Percentiles rank a stretch among this genome's conserved stretches.
phyloP scores from a whole-genome alignment of 2,329 filamentous ascomycete species.

The Alternaria novae-zelandiae region DNA sequence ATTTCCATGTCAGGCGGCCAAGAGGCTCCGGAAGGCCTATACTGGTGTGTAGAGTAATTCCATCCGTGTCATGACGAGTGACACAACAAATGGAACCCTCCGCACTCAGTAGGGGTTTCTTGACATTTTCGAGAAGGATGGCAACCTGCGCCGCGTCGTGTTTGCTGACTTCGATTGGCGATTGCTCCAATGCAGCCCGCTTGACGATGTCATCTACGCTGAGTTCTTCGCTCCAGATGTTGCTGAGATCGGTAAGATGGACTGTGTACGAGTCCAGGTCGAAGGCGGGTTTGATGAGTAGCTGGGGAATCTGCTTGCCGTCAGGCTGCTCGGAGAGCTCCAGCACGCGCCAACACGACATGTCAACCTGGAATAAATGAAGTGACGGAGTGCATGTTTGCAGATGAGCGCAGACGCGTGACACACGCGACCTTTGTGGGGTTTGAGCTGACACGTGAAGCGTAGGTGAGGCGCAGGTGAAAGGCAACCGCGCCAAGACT shows the following conservation, averaged over 20 bases:
- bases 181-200: constrained; percentile 67
- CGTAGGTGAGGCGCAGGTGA: neutral
- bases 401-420: neutral
- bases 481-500: constrained; percentile 20
- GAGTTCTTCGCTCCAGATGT: constrained; percentile 74
- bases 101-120: constrained; percentile 53
- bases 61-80: constrained; percentile 42
- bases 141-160: constrained; percentile 68
- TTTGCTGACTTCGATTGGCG: constrained; percentile 75
- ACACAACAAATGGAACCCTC: constrained; percentile 45
- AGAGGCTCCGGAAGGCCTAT: constrained; percentile 69
- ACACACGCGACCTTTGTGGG: neutral
- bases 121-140: constrained; percentile 70
- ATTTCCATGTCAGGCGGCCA: constrained; percentile 68
- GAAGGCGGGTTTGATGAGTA: constrained; percentile 69
- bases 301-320: constrained; percentile 56
- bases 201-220: constrained; percentile 67
- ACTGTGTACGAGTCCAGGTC: constrained; percentile 65
- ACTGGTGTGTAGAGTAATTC: constrained; percentile 61
- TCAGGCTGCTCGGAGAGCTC: constrained; percentile 30
- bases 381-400: neutral
- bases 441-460: neutral
- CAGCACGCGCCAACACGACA: constrained; percentile 46
- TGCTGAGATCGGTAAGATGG: constrained; percentile 72
- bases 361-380: constrained; percentile 10